These are phyloP conservation scores for Ganoderma lingzhi DNA, from an alignment of 1,284 basidiomycete genomes.

Conservation along the genomic window DNA sequence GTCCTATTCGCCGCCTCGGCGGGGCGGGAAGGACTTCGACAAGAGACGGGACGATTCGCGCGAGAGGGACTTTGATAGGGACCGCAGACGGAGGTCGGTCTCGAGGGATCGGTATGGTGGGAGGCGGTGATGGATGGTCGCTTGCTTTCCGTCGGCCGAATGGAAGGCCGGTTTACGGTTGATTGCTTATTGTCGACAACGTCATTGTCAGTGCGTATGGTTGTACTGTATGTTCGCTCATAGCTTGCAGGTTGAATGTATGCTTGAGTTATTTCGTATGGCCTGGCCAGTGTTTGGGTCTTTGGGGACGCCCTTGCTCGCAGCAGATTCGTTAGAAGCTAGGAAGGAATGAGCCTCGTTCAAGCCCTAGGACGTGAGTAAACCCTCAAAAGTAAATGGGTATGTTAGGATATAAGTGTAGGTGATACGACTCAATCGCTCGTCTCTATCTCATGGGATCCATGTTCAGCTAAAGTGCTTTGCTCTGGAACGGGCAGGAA, in stretches of 20 bases:
- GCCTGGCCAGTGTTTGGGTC: neutral
- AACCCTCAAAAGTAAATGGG: too few relatives aligned
- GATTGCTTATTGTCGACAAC: neutral
- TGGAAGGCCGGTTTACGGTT: conserved; percentile 24
- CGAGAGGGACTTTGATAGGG: conserved; percentile 29
- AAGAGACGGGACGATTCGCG: conserved; percentile 32
- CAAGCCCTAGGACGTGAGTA: too few relatives aligned
- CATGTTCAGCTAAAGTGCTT: too few relatives aligned
- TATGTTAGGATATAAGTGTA: too few relatives aligned
- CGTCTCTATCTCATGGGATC: neutral
- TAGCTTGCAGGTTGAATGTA: conserved; percentile 5
- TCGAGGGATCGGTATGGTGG: conserved; percentile 34
- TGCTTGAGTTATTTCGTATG: neutral
- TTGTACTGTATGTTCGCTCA: conserved; percentile 24
- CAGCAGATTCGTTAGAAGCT: too few relatives aligned
- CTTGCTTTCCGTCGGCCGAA: conserved; percentile 19
- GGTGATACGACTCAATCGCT: neutral
- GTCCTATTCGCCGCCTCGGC: conserved; percentile 33
- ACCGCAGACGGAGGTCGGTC: conserved; percentile 32
- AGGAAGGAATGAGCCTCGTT: too few relatives aligned
- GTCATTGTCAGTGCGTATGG: neutral
- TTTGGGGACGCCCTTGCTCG: neutral
- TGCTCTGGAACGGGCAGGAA: too few relatives aligned
- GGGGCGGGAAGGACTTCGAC: conserved; percentile 29
- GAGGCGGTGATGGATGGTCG: conserved; percentile 14